Evolutionary conservation across 768 basidiomycete species (phyloP), one percentile per base, ranked within the genome.

Genomic region (Boletus rufocinnamomeus): DNA sequence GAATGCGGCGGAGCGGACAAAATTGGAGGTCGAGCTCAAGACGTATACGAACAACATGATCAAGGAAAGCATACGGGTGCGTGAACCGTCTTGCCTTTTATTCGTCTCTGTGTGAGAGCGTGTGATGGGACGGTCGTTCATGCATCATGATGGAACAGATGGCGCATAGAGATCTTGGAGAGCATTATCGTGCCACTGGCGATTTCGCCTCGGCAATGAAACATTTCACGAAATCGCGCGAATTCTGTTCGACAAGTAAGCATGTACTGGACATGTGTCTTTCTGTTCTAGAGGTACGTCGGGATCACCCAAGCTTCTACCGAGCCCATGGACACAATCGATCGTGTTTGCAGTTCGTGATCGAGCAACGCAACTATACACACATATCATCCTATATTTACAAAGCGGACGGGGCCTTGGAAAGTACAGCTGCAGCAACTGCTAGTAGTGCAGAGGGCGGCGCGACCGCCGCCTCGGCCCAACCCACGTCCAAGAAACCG

Each of bases 1-100:
- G 72, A 93, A 90, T 66, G 76, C 79, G 60, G 82, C 82, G n/a
- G 93, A 95, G 69, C 80, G 79, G 58, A 83, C 82, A n/a, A 92
- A 89, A 71, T 77, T 97, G 57, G 95, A 97, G 76, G 89, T 95
- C 6, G 96, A 98, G 72, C 78, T 98, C 69, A 95, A 94, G 82
- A 92, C 89, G 13, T 98, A 98, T 69, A 82, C 87, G 63, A 95
- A 91, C 66, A 98, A 97, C 72, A 89, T 98, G 87, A 97, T 98
- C 80, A 98, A 97, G 75, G 96, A 98, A 81, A 95, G 92, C 80
- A 95, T 97, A 65, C 80, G 96, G 67, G 94, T 96, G 70, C 69
- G 82, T 77, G 8, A 2, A 17, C 3, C 1, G 6, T 2, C 9
- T 3, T 27, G 32, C 34, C 1, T 35, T 35, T 17, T 9, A 6